Percentiles rank a stretch among this genome's conserved stretches.
These are phyloP conservation scores for Boletus edulis DNA, from an alignment of 768 basidiomycete genomes.

Conservation along the genomic window DNA sequence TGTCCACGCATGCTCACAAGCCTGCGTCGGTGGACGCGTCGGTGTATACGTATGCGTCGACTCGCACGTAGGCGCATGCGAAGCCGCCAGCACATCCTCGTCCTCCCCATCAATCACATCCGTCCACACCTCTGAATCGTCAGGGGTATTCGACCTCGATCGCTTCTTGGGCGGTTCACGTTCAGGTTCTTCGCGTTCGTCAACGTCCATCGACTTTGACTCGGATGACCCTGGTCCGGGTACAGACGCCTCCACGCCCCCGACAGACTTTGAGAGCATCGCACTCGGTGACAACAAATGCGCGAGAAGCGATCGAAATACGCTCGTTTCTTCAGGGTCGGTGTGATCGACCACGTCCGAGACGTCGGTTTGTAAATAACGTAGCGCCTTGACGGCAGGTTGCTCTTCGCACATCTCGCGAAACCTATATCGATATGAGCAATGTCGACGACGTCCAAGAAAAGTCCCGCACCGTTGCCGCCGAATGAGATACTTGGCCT, in stretches of 20 bases:
- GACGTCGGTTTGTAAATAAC: slow-evolving; percentile 69
- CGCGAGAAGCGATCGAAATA: slow-evolving; percentile 64
- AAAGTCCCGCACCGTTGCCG: slow-evolving; percentile 60
- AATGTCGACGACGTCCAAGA: too few species aligned
- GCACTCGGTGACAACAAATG: slow-evolving; percentile 51
- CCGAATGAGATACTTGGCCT: slow-evolving; percentile 61
- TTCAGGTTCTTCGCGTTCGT: slow-evolving; percentile 24
- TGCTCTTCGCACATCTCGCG: slow-evolving; percentile 76
- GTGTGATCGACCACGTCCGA: slow-evolving; percentile 69
- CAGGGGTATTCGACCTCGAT: slow-evolving; percentile 42
- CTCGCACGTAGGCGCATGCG: neutral
- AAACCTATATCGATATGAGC: slow-evolving; percentile 46
- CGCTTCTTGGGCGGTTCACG: slow-evolving; percentile 38
- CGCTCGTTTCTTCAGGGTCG: slow-evolving; percentile 55
- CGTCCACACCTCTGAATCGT: slow-evolving; percentile 35
- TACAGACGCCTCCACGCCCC: too few species aligned
- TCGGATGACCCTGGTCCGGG: too few species aligned
- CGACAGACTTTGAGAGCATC: neutral
- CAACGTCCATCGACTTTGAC: too few species aligned
- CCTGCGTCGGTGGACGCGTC: too few species aligned
- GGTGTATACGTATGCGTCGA: too few species aligned
- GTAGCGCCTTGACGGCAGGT: slow-evolving; percentile 58
- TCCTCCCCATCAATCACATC: slow-evolving; percentile 37
- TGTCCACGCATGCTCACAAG: neutral
- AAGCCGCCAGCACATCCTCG: slow-evolving; percentile 6